Base-by-base conservation (phyloP, 805 yeast species). In the Saccharomycopsis olivae region DNA sequence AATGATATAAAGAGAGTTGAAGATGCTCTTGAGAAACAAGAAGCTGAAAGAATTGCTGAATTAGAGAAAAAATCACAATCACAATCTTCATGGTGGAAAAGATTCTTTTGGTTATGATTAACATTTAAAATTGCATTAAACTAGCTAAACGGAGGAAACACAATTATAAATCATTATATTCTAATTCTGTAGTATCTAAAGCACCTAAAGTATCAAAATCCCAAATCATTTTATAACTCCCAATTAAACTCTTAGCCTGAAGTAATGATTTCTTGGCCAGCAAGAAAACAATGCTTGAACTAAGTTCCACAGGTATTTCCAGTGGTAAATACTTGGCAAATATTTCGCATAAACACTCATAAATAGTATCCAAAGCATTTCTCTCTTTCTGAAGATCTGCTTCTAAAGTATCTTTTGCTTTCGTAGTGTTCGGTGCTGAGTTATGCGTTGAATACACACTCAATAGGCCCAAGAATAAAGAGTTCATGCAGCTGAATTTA, bases 91-190 rank as follows among this genome's bases (percentile, higher is more conserved):
- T 13, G 35, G 8, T 41, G 44, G 44, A 41, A 35, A 29, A 30
- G 40, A 18, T 27, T 41, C n/a, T 41, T 41, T 9, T 41, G 44
- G 44, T 16, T 29, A 21, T 39, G 20, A 20, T 11, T 16, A 25
- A 27, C 36, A 5, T 33, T 28, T 10, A 5, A 5, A 13, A 10
- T 10, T 10, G 15, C n/a, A n/a, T 28, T 6, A 28, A 13, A 28
- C n/a, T 14, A 5, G 9, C 5, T 10, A 5, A 28, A 14, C 8
- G n/a, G n/a, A 10, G 9, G 8, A 13, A 10, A 10, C 14, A 10
- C 31, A 5, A 13, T 28, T 28, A 10, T 23, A 23, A 8, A 8
- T 23, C 6, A 8, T 23, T 8, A 8, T 23, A 11, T 23, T 23
- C 27, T 6, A 6, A 11, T 23, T 23, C 27, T 23, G 6, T 23